Conservation (phyloP, 192 early-diverging fungal species). For the Chytriomyces hyalinus region DNA sequence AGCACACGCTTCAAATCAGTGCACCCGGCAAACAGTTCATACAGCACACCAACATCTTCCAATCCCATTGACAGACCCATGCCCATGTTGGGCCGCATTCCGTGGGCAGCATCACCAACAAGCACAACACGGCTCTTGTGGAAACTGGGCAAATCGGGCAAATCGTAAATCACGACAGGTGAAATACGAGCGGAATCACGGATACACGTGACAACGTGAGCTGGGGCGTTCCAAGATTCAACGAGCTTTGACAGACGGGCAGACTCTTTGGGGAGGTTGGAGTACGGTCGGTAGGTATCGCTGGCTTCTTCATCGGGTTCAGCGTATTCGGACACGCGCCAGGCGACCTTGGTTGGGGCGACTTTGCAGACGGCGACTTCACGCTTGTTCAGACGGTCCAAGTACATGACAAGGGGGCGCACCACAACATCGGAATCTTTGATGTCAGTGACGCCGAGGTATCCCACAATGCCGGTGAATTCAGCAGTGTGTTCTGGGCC, state of each 20-base stretch:
- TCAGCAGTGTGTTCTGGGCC: not conserved
- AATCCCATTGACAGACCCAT: not conserved
- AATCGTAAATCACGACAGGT: no score
- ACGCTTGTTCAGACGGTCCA: not conserved
- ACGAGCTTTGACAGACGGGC: not conserved
- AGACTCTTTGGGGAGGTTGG: constrained; percentile 5
- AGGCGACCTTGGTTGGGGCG: not conserved
- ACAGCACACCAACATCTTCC: not conserved
- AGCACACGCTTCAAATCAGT: not conserved
- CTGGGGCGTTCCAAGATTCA: not conserved
- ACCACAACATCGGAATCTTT: no score
- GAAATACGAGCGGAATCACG: not conserved
- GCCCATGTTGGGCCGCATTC: no score
- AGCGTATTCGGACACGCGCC: not conserved
- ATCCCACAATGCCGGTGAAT: constrained; percentile 19
- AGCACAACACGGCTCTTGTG: no score
- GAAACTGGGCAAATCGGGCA: no score
- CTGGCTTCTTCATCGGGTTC: not conserved
- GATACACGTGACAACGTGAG: not conserved
- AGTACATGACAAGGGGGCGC: not conserved
- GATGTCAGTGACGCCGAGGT: constrained; percentile 7
- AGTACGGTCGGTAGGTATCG: not conserved
- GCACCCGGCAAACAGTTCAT: not conserved
- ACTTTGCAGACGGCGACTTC: not conserved
- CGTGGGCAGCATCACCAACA: no score